A percentile compares a stretch with the other conserved stretches of the same genome.
These are phyloP conservation scores for Zymoseptoria brevis DNA, from an alignment of 2,329 filamentous ascomycete species.

Conservation along the genomic window DNA sequence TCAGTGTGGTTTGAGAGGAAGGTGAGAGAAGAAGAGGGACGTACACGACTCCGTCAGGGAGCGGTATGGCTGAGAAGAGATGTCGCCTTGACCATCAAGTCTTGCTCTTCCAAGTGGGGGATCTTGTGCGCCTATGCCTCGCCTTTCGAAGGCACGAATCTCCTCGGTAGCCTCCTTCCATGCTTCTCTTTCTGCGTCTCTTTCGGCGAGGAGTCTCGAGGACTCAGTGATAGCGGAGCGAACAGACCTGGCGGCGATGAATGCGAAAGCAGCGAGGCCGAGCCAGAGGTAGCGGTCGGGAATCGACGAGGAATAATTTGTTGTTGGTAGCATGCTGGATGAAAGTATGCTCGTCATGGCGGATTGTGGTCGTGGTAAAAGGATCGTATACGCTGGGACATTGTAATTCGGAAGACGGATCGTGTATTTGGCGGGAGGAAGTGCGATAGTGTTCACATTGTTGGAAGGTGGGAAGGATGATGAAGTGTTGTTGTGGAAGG, in stretches of 20 bases:
- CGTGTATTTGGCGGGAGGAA: not conserved
- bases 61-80: not conserved
- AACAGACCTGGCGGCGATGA: slow-evolving; percentile 51
- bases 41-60: not conserved
- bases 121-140: slow-evolving; percentile 42
- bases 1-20: not conserved
- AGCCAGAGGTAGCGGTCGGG: slow-evolving; percentile 41
- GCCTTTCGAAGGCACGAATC: not conserved
- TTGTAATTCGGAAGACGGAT: not conserved
- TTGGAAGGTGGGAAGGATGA: not conserved
- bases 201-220: slow-evolving; percentile 54
- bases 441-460: not conserved
- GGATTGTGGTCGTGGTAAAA: not conserved
- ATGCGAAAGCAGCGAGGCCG: slow-evolving; percentile 47
- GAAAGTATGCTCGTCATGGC: not conserved
- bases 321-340: not conserved
- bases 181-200: slow-evolving; percentile 24
- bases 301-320: not conserved
- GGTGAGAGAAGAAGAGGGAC: not conserved
- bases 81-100: not conserved
- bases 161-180: not conserved
- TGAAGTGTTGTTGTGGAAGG: not conserved
- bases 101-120: slow-evolving; percentile 26
- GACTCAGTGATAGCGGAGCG: slow-evolving; percentile 51
- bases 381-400: not conserved